Evolutionary conservation across 129 eudicot genomes (phyloP).

Genomic region (Rutidosis leptorrhynchoides): DNA sequence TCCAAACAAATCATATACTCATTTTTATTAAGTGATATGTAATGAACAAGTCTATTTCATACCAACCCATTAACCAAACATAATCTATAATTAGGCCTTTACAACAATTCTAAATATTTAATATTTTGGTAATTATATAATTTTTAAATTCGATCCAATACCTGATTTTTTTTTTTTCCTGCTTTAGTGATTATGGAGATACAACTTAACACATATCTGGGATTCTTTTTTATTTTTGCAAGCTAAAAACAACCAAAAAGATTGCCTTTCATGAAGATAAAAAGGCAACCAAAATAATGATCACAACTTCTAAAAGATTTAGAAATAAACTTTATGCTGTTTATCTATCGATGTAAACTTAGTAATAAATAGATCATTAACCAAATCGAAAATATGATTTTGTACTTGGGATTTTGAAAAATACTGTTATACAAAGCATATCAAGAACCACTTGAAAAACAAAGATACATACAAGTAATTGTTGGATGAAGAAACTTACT

Average conservation of each 20-base stretch:
- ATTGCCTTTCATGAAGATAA: background rate
- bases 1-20: background rate
- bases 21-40: background rate
- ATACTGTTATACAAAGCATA: background rate
- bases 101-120: background rate
- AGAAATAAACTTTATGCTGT: background rate
- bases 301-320: background rate
- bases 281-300: background rate
- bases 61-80: background rate
- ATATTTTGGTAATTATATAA: background rate
- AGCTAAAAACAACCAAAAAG: no score
- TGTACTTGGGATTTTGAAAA: no score
- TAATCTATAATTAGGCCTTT: background rate
- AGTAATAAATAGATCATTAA: background rate
- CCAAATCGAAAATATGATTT: background rate
- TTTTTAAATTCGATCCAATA: no score
- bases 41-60: background rate
- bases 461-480: background rate
- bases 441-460: background rate
- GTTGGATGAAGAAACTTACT: conserved; percentile 41
- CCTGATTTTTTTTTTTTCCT: no score
- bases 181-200: no score
- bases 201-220: no score
- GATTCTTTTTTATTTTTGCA: no score
- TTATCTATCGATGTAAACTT: background rate